Base-by-base conservation (phyloP, 768 basidiomycete species). In the Gautieria morchelliformis region DNA sequence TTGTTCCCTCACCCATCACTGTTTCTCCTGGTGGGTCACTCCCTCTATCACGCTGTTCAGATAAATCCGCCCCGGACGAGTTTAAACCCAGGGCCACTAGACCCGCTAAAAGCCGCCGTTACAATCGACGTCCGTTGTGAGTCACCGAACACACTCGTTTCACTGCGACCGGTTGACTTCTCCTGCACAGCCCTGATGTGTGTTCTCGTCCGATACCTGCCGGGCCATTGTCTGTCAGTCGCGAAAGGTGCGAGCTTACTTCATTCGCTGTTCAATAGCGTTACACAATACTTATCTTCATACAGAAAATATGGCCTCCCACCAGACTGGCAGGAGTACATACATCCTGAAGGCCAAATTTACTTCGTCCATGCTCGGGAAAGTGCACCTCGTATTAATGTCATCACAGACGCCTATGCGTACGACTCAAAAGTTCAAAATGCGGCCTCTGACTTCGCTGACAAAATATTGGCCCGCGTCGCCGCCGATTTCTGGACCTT, bases 271-370 rank as follows among this genome's bases (percentile, higher is more conserved):
- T 33, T 52, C n/a, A 35, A 52, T 14, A 12, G 8, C 4, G n/a
- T 15, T 32, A n/a, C n/a, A 40, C 45, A 37, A 48, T 7, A 35
- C 24, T 20, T 5, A 3, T 49, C 22, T 37, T 10, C 35, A 14
- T 41, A 14, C 53, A 78, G 78, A 44, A 75, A 78, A 0, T 64
- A 58, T 24, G 35, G 14, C 78, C 67, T 81, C 32, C 78, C 78
- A 17, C 67, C 61, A 11, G 63, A 71, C 14, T 85, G 84, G 84
- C 64, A 67, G 1, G 63, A 70, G 4, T 66, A 74, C 41, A 68
- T 73, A 2, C 83, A 86, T 48, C 83, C 84, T 0, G 84, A 85
- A 62, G 84, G 84, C 11, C 77, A 82, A 60, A 59, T 69, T 1
- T 86, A 85, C 63, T 84, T 78, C 60, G 66, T 67, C 55, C 71